Conservation (phyloP, 345 rosid genomes). For the Sisymbrium irio region DNA sequence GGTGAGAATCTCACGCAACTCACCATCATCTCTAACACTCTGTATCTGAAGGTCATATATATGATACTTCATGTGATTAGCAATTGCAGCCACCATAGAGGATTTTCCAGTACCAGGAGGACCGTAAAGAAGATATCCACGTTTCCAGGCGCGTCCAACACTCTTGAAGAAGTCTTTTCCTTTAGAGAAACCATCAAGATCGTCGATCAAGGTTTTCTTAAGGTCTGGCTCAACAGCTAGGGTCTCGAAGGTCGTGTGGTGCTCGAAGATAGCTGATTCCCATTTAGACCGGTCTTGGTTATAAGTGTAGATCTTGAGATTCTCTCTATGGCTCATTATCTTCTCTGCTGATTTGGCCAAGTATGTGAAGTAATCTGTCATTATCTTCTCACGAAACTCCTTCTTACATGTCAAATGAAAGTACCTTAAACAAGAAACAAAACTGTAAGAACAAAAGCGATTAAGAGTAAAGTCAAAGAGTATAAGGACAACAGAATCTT, state of each 20-base stretch:
- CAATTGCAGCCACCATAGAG: constrained; percentile 40
- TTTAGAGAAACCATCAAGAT: constrained; percentile 34
- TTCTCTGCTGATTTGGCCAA: constrained; percentile 32
- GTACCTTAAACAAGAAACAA: constrained; percentile 20
- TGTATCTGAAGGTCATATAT: constrained; percentile 39
- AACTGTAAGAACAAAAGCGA: not conserved
- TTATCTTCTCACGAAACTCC: constrained; percentile 34
- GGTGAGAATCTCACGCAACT: constrained; percentile 31
- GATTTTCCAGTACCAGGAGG: constrained; percentile 39
- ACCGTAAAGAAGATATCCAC: constrained; percentile 39
- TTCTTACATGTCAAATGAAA: constrained; percentile 38
- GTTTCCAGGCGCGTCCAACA: constrained; percentile 37
- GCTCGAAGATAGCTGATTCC: constrained; percentile 33
- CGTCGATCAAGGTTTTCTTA: constrained; percentile 24
- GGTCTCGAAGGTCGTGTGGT: constrained; percentile 36
- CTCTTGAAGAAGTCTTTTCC: constrained; percentile 39
- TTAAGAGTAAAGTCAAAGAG: not conserved
- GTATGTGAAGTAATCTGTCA: constrained; percentile 34
- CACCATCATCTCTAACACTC: constrained; percentile 37
- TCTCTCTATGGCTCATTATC: constrained; percentile 28
- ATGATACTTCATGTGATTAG: constrained; percentile 40
- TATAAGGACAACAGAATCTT: not conserved
- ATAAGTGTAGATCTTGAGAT: constrained; percentile 35
- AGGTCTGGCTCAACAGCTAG: constrained; percentile 32
- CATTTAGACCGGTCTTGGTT: constrained; percentile 27